These are phyloP conservation scores for Amphibolis antarctica DNA, from an alignment of 106 monocot genomes.

Conservation along the genomic window DNA sequence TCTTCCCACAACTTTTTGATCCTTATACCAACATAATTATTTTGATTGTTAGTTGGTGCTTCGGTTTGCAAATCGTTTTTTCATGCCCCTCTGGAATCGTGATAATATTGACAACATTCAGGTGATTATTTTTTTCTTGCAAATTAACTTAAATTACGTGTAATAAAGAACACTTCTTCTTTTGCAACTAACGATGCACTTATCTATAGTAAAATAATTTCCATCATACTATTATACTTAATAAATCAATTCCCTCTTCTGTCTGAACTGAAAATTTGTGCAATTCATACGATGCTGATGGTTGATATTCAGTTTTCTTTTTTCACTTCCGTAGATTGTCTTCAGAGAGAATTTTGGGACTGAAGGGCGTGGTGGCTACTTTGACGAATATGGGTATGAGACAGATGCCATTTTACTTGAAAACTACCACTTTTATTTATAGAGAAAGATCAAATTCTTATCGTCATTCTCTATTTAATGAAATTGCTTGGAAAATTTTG, in stretches of 20 bases:
- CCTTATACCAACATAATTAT: neutral
- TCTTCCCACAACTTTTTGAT: neutral
- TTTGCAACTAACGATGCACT: no score
- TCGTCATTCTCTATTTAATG: no score
- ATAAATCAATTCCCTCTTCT: neutral
- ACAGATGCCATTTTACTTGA: neutral
- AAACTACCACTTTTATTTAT: neutral
- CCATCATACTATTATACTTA: no score
- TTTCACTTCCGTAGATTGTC: conserved; percentile 56
- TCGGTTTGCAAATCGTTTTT: conserved; percentile 96
- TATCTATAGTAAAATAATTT: no score
- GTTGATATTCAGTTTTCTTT: neutral
- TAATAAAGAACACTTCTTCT: no score
- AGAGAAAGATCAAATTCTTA: no score
- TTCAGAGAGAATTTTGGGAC: conserved; percentile 98
- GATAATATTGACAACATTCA: conserved; percentile 95
- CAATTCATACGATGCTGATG: neutral
- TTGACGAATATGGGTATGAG: conserved; percentile 95
- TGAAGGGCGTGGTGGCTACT: conserved; percentile 97
- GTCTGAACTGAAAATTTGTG: neutral
- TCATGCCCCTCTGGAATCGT: conserved; percentile 95
- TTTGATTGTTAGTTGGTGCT: conserved; percentile 63
- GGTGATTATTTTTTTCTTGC: conserved; percentile 19
- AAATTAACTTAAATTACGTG: neutral
- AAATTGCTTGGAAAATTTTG: neutral